Evolutionary conservation across 129 eudicot species (phyloP), one percentile per base, ranked within the genome.

Genomic region (Artemisia argyi): DNA sequence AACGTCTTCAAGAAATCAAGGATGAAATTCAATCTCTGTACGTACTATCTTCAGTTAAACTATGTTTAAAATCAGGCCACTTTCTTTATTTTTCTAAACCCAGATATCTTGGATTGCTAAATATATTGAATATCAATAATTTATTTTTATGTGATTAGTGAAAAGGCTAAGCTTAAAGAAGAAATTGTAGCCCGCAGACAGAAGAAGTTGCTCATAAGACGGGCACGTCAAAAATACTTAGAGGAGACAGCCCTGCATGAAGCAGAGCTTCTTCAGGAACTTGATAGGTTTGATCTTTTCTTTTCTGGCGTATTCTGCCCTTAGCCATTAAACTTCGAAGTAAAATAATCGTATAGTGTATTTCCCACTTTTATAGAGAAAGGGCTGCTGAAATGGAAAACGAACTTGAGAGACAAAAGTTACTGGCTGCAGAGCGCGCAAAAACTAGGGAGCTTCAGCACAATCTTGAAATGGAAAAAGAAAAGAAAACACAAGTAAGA

Each of bases 401-500:
- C 73, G 98, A 93, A 83, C 83, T 87, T 14, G 91, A 93, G 87
- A 89, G 98, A 77, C 96, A 89, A 87, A 88, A 74, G 58, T 44
- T 84, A 47, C 84, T 93, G 82, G 98, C 86, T 72, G 79, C 78
- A 68, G 98, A 93, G 72, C 90, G 97, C 49, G 91, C 92, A 55
- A 93, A 90, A 82, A 93, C 98, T 10, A 84, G 89, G 76, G 98
- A 90, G 79, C 85, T 93, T 64, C 91, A 85, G 71, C 89, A 93
- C 82, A 84, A 81, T 69, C 92, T 93, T 79, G 96, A 90, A 18
- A 74, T 93, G 84, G 98, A 93, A 86, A 93, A 86, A 82, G 98
- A 93, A 77, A 93, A 84, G 87, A 92, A 86, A 77, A 50, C 96
- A 54, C 98, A 93, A 89, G 98, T 80, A 87, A 80, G 87, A 55